Evolutionary conservation across 192 early-diverging fungal genomes (phyloP).

Genomic region (Podila clonocystis): DNA sequence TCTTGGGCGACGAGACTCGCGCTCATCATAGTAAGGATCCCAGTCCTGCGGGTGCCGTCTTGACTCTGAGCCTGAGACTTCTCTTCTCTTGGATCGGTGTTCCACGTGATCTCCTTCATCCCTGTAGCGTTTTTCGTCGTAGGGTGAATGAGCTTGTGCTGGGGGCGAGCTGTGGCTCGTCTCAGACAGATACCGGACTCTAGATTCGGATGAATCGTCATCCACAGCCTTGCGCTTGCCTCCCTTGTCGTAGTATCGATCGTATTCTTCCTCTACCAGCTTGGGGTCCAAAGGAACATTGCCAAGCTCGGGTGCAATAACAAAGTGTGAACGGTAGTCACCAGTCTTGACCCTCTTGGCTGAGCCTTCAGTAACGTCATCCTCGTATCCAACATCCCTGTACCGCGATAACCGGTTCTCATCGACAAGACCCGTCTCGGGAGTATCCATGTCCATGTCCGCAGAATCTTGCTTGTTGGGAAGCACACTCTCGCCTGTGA

Average conservation of each 20-base stretch:
- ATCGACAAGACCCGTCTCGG: neutral
- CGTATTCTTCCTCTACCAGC: slow-evolving; percentile 35
- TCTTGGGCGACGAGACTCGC: too few species aligned
- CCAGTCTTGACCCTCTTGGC: neutral
- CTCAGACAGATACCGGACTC: neutral
- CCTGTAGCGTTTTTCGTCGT: too few species aligned
- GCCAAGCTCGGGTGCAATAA: neutral
- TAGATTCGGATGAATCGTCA: neutral
- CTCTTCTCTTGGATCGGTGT: slow-evolving; percentile 17
- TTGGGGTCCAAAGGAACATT: slow-evolving; percentile 12
- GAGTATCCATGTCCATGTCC: slow-evolving; percentile 8
- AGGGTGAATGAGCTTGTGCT: too few species aligned
- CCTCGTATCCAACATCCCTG: neutral
- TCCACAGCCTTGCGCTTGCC: slow-evolving; percentile 26
- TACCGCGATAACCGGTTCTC: neutral
- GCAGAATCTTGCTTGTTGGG: neutral
- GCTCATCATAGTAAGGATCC: neutral
- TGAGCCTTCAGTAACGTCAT: neutral
- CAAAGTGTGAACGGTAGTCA: neutral
- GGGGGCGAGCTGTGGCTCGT: too few species aligned
- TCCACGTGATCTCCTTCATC: too few species aligned
- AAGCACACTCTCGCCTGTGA: slow-evolving; percentile 14
- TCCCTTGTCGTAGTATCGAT: slow-evolving; percentile 40
- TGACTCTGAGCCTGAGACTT: neutral
- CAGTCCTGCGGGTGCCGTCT: slow-evolving; percentile 2